Percentiles rank a stretch among this genome's conserved stretches.
Evolutionary conservation across 2,329 filamentous ascomycete species (phyloP).

Genomic region (Botrytis deweyae): DNA sequence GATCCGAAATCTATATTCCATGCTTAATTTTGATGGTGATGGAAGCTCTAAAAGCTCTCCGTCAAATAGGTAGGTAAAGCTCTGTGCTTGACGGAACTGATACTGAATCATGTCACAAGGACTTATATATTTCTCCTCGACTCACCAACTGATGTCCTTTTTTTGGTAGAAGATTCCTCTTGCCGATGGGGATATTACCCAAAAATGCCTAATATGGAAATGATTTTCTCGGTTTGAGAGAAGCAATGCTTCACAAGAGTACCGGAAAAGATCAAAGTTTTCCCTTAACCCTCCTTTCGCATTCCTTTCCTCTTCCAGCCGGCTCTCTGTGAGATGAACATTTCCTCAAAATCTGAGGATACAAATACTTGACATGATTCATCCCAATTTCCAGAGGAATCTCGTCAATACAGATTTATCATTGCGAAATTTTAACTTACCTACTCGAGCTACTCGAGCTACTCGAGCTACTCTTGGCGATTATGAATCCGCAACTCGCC

Average conservation of each 20-base stretch:
- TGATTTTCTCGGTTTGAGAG: neutral
- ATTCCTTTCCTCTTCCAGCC: neutral
- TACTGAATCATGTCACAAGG: slow-evolving; percentile 1
- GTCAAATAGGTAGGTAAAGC: neutral
- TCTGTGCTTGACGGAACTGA: neutral
- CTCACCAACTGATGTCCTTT: neutral
- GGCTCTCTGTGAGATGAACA: neutral
- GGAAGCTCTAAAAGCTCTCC: neutral
- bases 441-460: neutral
- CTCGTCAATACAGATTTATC: neutral
- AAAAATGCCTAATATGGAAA: neutral
- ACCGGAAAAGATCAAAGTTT: neutral
- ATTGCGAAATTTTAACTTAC: neutral
- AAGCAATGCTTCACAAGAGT: neutral
- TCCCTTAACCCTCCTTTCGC: neutral
- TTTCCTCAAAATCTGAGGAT: neutral
- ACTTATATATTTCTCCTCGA: neutral
- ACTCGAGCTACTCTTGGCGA: neutral
- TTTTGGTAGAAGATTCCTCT: neutral
- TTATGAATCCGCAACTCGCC: neutral
- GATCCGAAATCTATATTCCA: neutral
- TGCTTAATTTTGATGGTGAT: neutral
- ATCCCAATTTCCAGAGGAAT: neutral
- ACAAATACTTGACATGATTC: neutral
- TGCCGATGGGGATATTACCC: neutral